These are phyloP conservation scores for Penicillium brasilianum DNA, from an alignment of 2,329 filamentous ascomycete species.

Conservation along the genomic window DNA sequence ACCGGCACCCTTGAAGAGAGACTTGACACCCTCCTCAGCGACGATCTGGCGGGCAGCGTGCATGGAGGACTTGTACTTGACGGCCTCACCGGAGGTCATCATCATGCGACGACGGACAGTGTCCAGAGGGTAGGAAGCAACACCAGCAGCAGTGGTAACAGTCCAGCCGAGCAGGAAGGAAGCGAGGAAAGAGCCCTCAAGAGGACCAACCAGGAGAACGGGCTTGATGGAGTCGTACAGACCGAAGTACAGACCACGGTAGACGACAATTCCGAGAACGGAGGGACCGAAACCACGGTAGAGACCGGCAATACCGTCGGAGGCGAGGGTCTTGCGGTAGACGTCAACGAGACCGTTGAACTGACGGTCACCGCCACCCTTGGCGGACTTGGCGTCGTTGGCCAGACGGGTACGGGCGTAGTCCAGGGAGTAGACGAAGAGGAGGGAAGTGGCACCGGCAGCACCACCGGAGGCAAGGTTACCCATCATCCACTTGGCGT, in stretches of 20 bases:
- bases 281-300: slow-evolving; percentile 99
- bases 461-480: slow-evolving; percentile 99
- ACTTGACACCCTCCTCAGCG: slow-evolving; percentile 94
- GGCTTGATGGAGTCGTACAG: slow-evolving; percentile 99
- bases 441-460: slow-evolving; percentile 98
- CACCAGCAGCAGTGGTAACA: slow-evolving; percentile 99
- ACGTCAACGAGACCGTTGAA: slow-evolving; percentile 99
- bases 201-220: slow-evolving; percentile 85
- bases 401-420: slow-evolving; percentile 99
- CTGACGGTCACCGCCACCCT: slow-evolving; percentile 93
- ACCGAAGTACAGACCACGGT: slow-evolving; percentile 99
- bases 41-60: slow-evolving; percentile 97
- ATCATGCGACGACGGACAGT: slow-evolving; percentile 99
- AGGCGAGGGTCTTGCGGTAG: slow-evolving; percentile 99
- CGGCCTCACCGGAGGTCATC: slow-evolving; percentile 95
- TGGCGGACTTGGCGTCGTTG: slow-evolving; percentile 99
- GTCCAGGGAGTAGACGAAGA: slow-evolving; percentile 99
- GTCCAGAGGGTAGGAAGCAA: slow-evolving; percentile 99
- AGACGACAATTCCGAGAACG: slow-evolving; percentile 98
- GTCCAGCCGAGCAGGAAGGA: slow-evolving; percentile 98
- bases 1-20: slow-evolving; percentile 99
- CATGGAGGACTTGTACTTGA: slow-evolving; percentile 98
- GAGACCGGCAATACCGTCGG: slow-evolving; percentile 98
- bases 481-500: slow-evolving; percentile 98
- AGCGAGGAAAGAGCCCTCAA: slow-evolving; percentile 98